These are phyloP conservation scores for Leucoagaricus sp. DNA, from an alignment of 1,284 basidiomycete species.

Conservation along the genomic window DNA sequence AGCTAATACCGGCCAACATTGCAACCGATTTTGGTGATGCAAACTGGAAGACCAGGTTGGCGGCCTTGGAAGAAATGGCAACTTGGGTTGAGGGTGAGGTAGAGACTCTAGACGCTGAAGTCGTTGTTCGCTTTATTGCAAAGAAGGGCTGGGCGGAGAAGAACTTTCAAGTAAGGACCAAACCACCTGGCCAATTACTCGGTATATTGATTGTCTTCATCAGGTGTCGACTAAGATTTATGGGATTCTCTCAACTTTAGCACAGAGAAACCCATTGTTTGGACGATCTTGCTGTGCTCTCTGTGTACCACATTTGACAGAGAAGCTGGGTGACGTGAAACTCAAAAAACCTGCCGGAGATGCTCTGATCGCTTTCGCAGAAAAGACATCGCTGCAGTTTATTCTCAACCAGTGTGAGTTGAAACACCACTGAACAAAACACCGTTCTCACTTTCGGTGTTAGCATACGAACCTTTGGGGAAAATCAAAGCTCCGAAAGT, in stretches of 20 bases:
- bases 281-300: slow-evolving; percentile 86
- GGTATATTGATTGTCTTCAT: slow-evolving; percentile 2
- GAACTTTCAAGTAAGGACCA: slow-evolving; percentile 86
- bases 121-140: slow-evolving; percentile 86
- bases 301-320: slow-evolving; percentile 82
- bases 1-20: slow-evolving; percentile 74
- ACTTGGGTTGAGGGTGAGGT: slow-evolving; percentile 79
- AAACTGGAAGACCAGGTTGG: slow-evolving; percentile 93
- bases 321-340: slow-evolving; percentile 97
- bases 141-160: slow-evolving; percentile 98
- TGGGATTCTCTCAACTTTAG: slow-evolving; percentile 72
- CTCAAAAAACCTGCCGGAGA: slow-evolving; percentile 98
- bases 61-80: slow-evolving; percentile 85
- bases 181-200: neutral
- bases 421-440: neutral
- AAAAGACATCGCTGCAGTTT: slow-evolving; percentile 94
- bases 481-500: slow-evolving; percentile 99
- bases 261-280: slow-evolving; percentile 82
- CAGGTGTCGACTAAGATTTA: slow-evolving; percentile 91
- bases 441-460: neutral
- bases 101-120: slow-evolving; percentile 81
- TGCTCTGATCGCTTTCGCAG: slow-evolving; percentile 78
- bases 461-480: slow-evolving; percentile 88
- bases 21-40: slow-evolving; percentile 78
- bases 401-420: slow-evolving; percentile 86